Evolutionary conservation across 495 filamentous ascomycete genomes (phyloP).

Genomic region (Penicillium chermesinum): DNA sequence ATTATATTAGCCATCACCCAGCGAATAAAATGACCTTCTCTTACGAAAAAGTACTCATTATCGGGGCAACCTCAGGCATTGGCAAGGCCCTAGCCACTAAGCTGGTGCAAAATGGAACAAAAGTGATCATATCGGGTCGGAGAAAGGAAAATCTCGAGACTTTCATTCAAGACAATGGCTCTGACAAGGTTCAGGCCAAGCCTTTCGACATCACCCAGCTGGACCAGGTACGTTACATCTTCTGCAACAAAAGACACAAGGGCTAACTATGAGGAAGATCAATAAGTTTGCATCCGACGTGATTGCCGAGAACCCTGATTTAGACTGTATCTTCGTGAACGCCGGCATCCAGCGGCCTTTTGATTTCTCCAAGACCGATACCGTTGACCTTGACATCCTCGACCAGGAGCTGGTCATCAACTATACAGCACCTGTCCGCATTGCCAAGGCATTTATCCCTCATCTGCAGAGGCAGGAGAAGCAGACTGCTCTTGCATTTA

Average conservation of each 20-base stretch:
- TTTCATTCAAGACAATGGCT: constrained; percentile 55
- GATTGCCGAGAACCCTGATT: constrained; percentile 49
- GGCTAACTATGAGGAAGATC: constrained; percentile 15
- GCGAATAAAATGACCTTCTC: constrained; percentile 20
- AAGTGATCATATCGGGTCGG: constrained; percentile 59
- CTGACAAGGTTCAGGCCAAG: constrained; percentile 46
- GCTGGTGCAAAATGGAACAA: constrained; percentile 54
- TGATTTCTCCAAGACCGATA: constrained; percentile 58
- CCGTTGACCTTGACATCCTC: constrained; percentile 51
- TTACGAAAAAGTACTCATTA: constrained; percentile 64
- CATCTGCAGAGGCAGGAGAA: constrained; percentile 48
- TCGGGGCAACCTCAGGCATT: constrained; percentile 70
- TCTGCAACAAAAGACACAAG: background rate
- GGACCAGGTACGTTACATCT: constrained; percentile 39
- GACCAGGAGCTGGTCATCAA: constrained; percentile 60
- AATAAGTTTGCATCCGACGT: constrained; percentile 32
- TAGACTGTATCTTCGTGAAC: constrained; percentile 41
- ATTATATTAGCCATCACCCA: constrained; percentile 20
- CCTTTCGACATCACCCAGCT: constrained; percentile 62
- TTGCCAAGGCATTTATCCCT: constrained; percentile 59
- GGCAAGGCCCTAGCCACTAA: constrained; percentile 60
- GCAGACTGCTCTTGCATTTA: constrained; percentile 33
- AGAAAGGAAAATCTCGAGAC: constrained; percentile 60
- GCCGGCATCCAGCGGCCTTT: constrained; percentile 46
- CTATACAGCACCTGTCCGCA: constrained; percentile 58